These are phyloP conservation scores for Leishmania turanica DNA, from an alignment of 208 protist genomes.

Conservation along the genomic window DNA sequence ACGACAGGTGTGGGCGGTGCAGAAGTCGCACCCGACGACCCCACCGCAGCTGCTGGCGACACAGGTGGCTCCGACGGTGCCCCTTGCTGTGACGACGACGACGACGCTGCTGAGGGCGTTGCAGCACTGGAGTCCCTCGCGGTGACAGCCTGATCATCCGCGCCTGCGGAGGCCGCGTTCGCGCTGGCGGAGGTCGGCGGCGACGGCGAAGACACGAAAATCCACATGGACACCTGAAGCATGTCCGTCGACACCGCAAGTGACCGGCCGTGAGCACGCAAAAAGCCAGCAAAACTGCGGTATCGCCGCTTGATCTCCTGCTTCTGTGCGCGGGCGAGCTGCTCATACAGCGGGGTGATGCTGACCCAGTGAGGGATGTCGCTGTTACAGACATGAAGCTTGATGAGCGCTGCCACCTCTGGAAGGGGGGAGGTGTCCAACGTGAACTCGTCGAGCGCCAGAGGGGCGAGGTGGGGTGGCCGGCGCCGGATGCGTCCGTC, in stretches of 20 bases:
- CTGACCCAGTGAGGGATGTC: conserved; percentile 85
- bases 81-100: background rate
- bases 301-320: conserved; percentile 60
- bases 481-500: conserved; percentile 68
- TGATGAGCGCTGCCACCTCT: conserved; percentile 58
- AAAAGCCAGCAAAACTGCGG: conserved; percentile 84
- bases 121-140: background rate
- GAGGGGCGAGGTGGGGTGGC: conserved; percentile 69
- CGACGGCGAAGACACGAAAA: conserved; percentile 23
- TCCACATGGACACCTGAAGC: conserved; percentile 86
- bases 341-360: conserved; percentile 83
- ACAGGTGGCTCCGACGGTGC: background rate
- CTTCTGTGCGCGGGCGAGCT: conserved; percentile 67
- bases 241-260: conserved; percentile 85
- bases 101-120: background rate
- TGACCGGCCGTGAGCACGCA: conserved; percentile 73
- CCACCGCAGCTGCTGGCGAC: background rate
- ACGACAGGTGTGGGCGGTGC: conserved; percentile 15
- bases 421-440: conserved; percentile 73
- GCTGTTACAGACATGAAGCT: conserved; percentile 58
- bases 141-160: background rate
- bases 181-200: conserved; percentile 4
- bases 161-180: background rate
- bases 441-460: conserved; percentile 74
- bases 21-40: background rate